Evolutionary conservation across 2,329 filamentous ascomycete species (phyloP), one percentile per base, ranked within the genome.

Genomic region (Elsinoe necatrix): DNA sequence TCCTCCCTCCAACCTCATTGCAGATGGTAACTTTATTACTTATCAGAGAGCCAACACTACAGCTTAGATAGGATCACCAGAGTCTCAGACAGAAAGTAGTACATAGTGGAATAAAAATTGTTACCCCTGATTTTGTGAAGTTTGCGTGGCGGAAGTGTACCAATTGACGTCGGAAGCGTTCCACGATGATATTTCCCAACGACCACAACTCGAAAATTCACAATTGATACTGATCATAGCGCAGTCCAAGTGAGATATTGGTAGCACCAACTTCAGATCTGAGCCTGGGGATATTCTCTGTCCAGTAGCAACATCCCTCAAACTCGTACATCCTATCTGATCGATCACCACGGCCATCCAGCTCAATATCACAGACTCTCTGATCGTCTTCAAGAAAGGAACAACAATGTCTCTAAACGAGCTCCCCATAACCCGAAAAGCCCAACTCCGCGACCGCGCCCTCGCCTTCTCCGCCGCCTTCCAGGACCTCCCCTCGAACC

Each of bases 1-100:
- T n/a, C 48, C 48, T 8, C 48, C 48, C 16, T 2, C 31, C 4
- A 27, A 52, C 11, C 18, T 52, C n/a, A 52, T 52, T 52, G 48
- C 29, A 9, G 48, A 31, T 52, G 48, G 48, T 12, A 52, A 52
- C 31, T 52, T 52, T n/a, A 52, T 52, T 16, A 12, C 48, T 6
- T 52, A 52, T 25, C 31, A 29, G 5, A 35, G 48, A 29, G 31
- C 29, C n/a, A 52, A 52, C 20, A 52, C 48, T 21, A 52, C 48
- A 9, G 48, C 29, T 21, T 52, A 52, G 29, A 50, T 20, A 14
- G 7, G 2, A 20, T 29, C n/a, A n/a, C n/a, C n/a, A 8, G 14
- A 3, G 16, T 8, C 23, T 20, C 12, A 8, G 21, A 18, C 16
- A 50, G 25, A 50, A 12, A 37, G 34, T 50, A 14, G 34, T 16